A percentile compares a stretch with the other conserved stretches of the same genome.
Conservation (phyloP, 441 rosid genomes). For the Adansonia madagascariensis region DNA sequence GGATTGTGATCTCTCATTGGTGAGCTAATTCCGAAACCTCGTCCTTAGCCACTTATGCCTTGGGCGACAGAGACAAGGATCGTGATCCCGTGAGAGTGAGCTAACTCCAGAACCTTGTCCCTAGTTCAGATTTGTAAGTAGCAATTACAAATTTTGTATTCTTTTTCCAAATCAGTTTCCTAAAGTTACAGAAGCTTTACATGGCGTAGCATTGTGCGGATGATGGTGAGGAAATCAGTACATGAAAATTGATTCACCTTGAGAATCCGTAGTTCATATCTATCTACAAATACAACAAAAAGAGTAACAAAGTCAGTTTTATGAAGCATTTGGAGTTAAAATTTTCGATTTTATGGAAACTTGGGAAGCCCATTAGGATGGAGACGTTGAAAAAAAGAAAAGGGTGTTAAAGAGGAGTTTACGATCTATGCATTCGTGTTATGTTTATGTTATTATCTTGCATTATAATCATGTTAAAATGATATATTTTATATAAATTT, state of each 20-base stretch:
- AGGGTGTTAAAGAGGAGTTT: conserved; percentile 42
- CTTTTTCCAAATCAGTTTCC: not conserved
- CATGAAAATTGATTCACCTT: conserved; percentile 41
- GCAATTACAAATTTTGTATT: not conserved
- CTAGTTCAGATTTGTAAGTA: not conserved
- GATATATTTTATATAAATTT: too few species aligned
- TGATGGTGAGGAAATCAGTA: not conserved
- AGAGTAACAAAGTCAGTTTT: conserved; percentile 3
- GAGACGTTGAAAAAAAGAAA: not conserved
- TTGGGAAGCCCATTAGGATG: not conserved
- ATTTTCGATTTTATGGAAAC: not conserved
- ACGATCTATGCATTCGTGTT: conserved; percentile 27
- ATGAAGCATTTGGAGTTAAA: not conserved
- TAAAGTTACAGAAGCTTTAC: conserved; percentile 34
- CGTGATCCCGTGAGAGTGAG: too few species aligned
- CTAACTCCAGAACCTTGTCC: too few species aligned
- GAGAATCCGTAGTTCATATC: conserved; percentile 84
- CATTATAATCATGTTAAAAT: too few species aligned
- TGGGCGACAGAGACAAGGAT: too few species aligned
- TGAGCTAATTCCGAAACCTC: too few species aligned
- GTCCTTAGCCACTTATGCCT: too few species aligned
- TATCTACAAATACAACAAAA: conserved; percentile 49
- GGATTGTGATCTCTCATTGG: too few species aligned
- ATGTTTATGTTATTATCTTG: too few species aligned
- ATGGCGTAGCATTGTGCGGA: conserved; percentile 47